These are phyloP conservation scores for Cordia subcordata DNA, from an alignment of 257 asterid genomes.

Conservation along the genomic window DNA sequence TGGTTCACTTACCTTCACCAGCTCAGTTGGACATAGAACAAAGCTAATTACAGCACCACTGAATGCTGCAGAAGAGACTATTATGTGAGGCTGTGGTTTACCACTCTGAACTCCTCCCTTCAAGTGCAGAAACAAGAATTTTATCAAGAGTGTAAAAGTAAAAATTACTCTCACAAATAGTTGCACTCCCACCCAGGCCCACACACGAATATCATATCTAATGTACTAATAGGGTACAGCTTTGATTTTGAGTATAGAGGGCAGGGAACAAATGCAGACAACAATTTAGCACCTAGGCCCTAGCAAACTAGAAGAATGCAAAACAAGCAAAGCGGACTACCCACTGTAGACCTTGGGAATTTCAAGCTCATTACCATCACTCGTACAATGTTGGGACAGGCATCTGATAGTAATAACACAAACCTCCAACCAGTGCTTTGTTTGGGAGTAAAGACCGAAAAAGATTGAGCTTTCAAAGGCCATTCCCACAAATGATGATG, in stretches of 20 bases:
- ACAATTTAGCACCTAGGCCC: too few species aligned
- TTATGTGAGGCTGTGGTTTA: conserved; percentile 65
- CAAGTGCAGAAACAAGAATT: conserved; percentile 17
- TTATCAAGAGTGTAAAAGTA: neutral
- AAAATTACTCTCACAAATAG: neutral
- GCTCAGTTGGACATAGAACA: conserved; percentile 82
- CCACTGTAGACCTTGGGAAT: too few species aligned
- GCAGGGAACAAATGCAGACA: too few species aligned
- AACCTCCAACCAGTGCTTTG: conserved; percentile 77
- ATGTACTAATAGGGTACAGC: too few species aligned
- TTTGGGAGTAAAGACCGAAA: conserved; percentile 88
- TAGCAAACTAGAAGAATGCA: too few species aligned
- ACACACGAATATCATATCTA: too few species aligned
- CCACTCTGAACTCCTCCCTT: conserved; percentile 56
- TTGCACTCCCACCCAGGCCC: too few species aligned
- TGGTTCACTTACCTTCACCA: conserved; percentile 59
- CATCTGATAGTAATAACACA: conserved; percentile 5
- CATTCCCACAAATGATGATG: conserved; percentile 89
- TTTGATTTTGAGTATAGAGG: too few species aligned
- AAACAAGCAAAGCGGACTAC: too few species aligned
- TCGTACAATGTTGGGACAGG: neutral
- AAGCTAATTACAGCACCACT: conserved; percentile 85
- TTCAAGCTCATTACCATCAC: too few species aligned
- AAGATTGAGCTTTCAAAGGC: conserved; percentile 90
- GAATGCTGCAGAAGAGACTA: conserved; percentile 70